Conservation (phyloP, 345 rosid species). For the Euphorbia lathyris region DNA sequence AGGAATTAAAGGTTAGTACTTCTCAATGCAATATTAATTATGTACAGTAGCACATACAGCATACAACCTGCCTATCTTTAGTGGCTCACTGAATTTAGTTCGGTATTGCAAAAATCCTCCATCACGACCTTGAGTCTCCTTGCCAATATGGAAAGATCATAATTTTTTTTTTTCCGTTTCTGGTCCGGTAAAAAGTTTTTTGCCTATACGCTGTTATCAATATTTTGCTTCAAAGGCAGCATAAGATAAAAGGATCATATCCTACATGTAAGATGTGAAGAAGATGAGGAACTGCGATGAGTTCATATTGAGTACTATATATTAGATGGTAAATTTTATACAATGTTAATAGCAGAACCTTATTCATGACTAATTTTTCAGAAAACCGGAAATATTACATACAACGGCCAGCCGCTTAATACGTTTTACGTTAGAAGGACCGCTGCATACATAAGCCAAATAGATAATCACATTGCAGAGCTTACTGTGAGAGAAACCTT, state of each 20-base stretch:
- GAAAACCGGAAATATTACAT: conserved; percentile 68
- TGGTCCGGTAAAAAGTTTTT: neutral
- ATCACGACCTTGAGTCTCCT: no score
- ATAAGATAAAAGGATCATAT: neutral
- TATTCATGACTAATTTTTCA: conserved; percentile 20
- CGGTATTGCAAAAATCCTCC: neutral
- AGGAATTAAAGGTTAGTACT: conserved; percentile 50
- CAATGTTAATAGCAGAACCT: neutral
- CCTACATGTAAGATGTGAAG: conserved; percentile 1
- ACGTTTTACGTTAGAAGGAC: conserved; percentile 77
- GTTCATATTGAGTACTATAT: neutral
- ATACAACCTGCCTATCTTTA: conserved; percentile 2
- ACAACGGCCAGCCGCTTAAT: conserved; percentile 65
- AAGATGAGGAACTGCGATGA: neutral
- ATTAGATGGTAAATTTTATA: neutral
- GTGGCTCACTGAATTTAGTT: neutral
- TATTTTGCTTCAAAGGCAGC: no score
- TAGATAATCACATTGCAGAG: conserved; percentile 84
- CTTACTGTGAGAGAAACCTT: conserved; percentile 91
- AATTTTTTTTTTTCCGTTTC: no score
- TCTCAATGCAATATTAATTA: conserved; percentile 19
- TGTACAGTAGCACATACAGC: conserved; percentile 22
- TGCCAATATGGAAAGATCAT: no score
- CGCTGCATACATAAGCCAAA: conserved; percentile 89
- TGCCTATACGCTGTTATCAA: neutral